phyloP scores from a whole-genome alignment of 1,284 basidiomycete species.

The Cutaneotrichosporon spelunceum region DNA sequence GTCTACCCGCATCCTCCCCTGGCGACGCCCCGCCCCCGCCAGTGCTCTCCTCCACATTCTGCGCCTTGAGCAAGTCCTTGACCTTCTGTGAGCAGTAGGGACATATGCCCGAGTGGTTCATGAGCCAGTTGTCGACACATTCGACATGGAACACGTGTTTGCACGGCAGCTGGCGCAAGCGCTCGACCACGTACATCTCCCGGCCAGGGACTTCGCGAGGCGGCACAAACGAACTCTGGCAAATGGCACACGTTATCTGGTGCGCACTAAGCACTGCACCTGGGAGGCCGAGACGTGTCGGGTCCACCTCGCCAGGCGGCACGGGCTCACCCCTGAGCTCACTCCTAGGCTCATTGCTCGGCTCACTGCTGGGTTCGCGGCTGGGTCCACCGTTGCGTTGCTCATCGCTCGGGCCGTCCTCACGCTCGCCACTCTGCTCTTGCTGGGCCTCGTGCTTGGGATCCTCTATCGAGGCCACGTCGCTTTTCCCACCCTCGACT shows the following conservation, averaged over 20 bases:
- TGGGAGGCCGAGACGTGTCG: slow-evolving; percentile 25
- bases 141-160: slow-evolving; percentile 40
- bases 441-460: neutral
- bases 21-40: no score
- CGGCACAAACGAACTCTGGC: slow-evolving; percentile 33
- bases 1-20: neutral
- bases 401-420: no score
- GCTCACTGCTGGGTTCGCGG: no score
- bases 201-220: slow-evolving; percentile 26
- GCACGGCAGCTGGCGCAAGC: slow-evolving; percentile 35
- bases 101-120: slow-evolving; percentile 33
- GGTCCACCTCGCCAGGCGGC: slow-evolving; percentile 10
- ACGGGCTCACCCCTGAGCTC: slow-evolving; percentile 12
- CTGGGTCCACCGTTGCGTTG: no score
- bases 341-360: neutral
- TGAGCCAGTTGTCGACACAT: slow-evolving; percentile 44
- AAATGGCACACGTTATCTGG: slow-evolving; percentile 38
- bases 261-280: slow-evolving; percentile 25
- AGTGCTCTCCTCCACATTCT: neutral
- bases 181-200: slow-evolving; percentile 29
- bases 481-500: neutral
- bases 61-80: slow-evolving; percentile 17
- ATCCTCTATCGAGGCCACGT: neutral
- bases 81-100: slow-evolving; percentile 39
- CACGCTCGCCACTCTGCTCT: neutral